A percentile compares a stretch with the other conserved stretches of the same genome.
Conservation (phyloP, 1,284 basidiomycete species). For the Rhodotorula sp. region DNA sequence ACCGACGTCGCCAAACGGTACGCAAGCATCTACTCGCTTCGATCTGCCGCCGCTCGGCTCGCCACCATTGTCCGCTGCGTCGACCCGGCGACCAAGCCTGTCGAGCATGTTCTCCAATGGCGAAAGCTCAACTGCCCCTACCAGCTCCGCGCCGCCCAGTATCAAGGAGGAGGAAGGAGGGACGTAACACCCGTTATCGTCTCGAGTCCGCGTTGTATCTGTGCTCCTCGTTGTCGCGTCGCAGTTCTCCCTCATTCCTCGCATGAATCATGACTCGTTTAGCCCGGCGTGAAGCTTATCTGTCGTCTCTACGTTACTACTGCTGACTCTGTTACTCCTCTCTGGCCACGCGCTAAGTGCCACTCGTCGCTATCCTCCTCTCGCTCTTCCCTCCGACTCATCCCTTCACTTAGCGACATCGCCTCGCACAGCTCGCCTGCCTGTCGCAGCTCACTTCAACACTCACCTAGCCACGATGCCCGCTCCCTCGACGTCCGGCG, state of each 20-base stretch:
- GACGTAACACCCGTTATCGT: neutral
- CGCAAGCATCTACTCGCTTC: constrained; percentile 3
- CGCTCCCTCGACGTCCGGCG: neutral
- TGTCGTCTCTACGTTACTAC: too few relatives aligned
- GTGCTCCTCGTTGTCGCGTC: neutral
- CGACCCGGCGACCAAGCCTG: constrained; percentile 26
- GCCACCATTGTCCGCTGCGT: constrained; percentile 5
- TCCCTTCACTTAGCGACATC: neutral
- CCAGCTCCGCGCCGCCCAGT: constrained; percentile 21
- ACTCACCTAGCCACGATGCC: neutral
- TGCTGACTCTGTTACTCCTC: neutral
- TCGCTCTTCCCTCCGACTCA: neutral
- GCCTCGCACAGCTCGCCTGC: neutral
- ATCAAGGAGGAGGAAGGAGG: constrained; percentile 21
- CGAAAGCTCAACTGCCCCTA: constrained; percentile 13
- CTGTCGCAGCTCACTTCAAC: neutral
- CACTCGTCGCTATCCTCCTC: too few relatives aligned
- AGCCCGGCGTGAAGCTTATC: neutral
- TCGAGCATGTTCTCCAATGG: constrained; percentile 27
- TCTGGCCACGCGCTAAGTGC: too few relatives aligned
- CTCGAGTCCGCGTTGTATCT: neutral
- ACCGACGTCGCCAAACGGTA: neutral
- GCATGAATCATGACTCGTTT: neutral
- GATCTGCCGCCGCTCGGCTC: constrained; percentile 30
- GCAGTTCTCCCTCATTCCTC: neutral